Conservation (phyloP, 2,329 filamentous ascomycete genomes). For the Colletotrichum sp. region DNA sequence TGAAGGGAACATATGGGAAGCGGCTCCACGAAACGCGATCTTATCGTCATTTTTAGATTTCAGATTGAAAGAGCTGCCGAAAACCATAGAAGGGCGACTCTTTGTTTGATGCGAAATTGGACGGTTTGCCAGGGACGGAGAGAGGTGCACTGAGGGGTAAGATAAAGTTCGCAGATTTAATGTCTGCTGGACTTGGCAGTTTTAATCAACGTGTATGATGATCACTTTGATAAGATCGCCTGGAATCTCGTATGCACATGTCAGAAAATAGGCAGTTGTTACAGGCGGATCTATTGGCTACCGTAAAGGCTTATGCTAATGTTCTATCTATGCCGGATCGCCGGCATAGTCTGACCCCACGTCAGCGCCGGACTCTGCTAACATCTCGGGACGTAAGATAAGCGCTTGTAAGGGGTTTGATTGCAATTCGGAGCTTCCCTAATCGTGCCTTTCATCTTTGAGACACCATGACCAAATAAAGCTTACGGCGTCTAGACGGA, state of each 20-base stretch:
- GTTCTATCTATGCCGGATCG: background rate
- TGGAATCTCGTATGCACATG: background rate
- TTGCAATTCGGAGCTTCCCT: background rate
- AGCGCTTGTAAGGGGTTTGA: background rate
- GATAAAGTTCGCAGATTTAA: background rate
- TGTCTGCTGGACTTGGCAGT: background rate
- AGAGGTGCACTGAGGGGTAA: background rate
- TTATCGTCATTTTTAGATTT: background rate
- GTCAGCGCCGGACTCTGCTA: background rate
- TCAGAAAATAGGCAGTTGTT: background rate
- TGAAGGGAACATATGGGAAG: background rate
- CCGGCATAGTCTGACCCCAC: background rate
- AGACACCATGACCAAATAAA: background rate
- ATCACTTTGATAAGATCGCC: background rate
- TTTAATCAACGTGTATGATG: background rate
- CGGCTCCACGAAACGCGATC: background rate
- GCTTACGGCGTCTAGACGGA: background rate
- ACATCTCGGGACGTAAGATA: background rate
- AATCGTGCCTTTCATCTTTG: background rate
- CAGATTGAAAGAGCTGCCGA: background rate
- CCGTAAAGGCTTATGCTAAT: background rate
- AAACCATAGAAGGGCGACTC: accelerated
- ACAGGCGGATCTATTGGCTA: background rate
- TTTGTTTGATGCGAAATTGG: background rate
- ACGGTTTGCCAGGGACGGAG: background rate